These are phyloP conservation scores for Geoglossum glabrum DNA, from an alignment of 495 filamentous ascomycete genomes.

Conservation along the genomic window DNA sequence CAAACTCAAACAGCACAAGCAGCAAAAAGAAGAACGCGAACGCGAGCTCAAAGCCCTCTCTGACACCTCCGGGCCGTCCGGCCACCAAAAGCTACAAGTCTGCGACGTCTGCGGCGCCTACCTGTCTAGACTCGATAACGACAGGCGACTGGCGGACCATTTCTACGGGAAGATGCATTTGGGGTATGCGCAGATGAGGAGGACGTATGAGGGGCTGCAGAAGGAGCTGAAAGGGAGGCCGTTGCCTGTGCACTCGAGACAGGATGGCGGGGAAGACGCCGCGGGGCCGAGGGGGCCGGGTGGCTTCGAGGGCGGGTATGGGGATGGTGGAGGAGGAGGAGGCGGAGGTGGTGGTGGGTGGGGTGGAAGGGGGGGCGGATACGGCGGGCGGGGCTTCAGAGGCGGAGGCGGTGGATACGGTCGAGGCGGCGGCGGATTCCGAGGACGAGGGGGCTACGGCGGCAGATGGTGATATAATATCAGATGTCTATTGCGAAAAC, in stretches of 20 bases:
- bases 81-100: slow-evolving; percentile 94
- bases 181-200: slow-evolving; percentile 94
- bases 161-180: slow-evolving; percentile 99
- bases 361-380: slow-evolving; percentile 29
- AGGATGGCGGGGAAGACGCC: slow-evolving; percentile 23
- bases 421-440: slow-evolving; percentile 17
- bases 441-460: slow-evolving; percentile 25
- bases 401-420: slow-evolving; percentile 9
- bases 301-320: slow-evolving; percentile 23
- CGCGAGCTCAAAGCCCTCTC: slow-evolving; percentile 77
- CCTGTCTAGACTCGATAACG: slow-evolving; percentile 77
- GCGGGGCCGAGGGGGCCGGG: slow-evolving; percentile 13
- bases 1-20: slow-evolving; percentile 59
- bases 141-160: slow-evolving; percentile 81
- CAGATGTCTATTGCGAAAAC: too few species aligned
- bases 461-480: slow-evolving; percentile 19
- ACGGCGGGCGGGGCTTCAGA: slow-evolving; percentile 19
- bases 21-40: slow-evolving; percentile 67
- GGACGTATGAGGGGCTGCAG: slow-evolving; percentile 64
- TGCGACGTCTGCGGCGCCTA: slow-evolving; percentile 98
- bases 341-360: slow-evolving; percentile 30
- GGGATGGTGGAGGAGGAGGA: slow-evolving; percentile 30
- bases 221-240: slow-evolving; percentile 64
- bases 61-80: slow-evolving; percentile 76
- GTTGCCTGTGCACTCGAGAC: slow-evolving; percentile 22